phyloP scores from a whole-genome alignment of 306 rosid genomes.

The Trifolium pratense region DNA sequence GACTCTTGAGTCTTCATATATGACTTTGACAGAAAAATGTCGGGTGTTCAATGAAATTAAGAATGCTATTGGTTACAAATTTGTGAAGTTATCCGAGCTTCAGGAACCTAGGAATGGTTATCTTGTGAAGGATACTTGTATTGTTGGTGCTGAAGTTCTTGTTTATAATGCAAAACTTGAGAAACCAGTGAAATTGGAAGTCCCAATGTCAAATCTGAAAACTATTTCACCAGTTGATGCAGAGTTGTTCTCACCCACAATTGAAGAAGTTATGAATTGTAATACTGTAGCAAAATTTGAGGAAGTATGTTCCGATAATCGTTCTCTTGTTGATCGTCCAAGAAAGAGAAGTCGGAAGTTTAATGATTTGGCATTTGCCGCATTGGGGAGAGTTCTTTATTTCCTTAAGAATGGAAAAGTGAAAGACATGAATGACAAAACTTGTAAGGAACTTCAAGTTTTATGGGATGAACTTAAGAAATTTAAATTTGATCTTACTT shows the following conservation, averaged over 20 bases:
- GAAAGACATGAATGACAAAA: background rate
- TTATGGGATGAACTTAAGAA: conserved; percentile 43
- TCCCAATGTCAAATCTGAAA: too few species aligned
- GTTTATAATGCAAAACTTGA: background rate
- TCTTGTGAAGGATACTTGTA: background rate
- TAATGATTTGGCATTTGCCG: background rate
- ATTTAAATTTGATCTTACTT: too few species aligned
- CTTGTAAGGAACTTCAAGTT: conserved; percentile 7
- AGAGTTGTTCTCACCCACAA: background rate
- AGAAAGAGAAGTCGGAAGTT: conserved; percentile 35
- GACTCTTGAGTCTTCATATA: background rate
- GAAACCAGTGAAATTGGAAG: background rate
- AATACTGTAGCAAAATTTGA: conserved; percentile 17
- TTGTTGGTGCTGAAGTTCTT: background rate
- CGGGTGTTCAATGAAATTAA: background rate
- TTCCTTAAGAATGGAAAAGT: background rate
- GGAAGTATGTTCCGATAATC: conserved; percentile 33
- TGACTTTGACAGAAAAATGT: background rate
- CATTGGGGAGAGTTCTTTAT: background rate
- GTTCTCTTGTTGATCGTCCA: conserved; percentile 27
- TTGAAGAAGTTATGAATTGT: background rate
- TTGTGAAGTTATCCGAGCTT: background rate
- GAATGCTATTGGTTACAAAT: rapidly evolving
- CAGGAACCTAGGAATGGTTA: background rate
- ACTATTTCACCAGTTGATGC: background rate